Base-by-base conservation (phyloP, 192 early-diverging fungal genomes). In the Coemansia sp. region DNA sequence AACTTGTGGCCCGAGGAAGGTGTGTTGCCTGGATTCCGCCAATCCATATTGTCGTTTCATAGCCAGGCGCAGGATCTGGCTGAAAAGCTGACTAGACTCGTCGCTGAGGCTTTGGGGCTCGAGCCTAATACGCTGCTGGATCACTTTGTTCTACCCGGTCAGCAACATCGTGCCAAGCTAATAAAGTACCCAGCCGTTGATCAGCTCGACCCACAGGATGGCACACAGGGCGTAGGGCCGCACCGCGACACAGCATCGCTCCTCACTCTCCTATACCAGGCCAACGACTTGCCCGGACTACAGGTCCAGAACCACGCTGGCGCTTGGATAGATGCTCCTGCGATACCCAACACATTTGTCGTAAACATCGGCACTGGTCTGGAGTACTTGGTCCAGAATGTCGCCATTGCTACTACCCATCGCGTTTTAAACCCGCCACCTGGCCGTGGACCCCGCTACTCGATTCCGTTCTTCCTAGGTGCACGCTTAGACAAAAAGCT, bases 361-460 rank as follows among this genome's bases (percentile, higher is more conserved):
- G 87, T 90, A 29, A 90, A 88, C 20, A 87, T 88, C 67, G 89
- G 89, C 45, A 86, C 87, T n/a, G 79, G 84, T 4, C 77, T 90
- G 10, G 87, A 87, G 53, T 74, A 84, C 20, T 20, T 88, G 34
- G 87, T 86, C 0, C 83, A 77, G 6, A 74, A 75, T 17, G 61
- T 75, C 8, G 86, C 84, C 38, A 65, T 83, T 8, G 89, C 87
- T 0, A 90, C 87, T 0, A 85, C 84, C 0, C 87, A 90, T 46
- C 76, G 87, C 24, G 89, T 89, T 4, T 53, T 86, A 12, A 90
- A 82, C 46, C 85, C 86, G 17, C 76, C 72, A 0, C 66, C 80
- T 0, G 78, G 80, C 2, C 64, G 68, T 8, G 85, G 85, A 5
- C 70, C 70, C 10, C 79, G 88, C 7, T 85, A 84, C 56, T 87